Evolutionary conservation across 495 filamentous ascomycete species (phyloP).

Genomic region (Friedmanniomyces endolithicus): DNA sequence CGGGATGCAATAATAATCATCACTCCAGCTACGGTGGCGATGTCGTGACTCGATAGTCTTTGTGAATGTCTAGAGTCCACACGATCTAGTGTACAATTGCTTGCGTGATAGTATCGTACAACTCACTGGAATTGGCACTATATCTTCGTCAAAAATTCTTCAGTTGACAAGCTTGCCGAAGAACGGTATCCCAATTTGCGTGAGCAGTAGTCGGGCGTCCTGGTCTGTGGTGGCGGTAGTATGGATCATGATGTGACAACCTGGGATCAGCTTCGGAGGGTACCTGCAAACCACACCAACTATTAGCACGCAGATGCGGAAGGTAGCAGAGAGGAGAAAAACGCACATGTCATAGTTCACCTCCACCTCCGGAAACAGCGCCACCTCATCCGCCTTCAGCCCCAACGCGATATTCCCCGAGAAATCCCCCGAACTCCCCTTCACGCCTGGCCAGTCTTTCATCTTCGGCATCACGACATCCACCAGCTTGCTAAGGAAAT

Average conservation of each 20-base stretch:
- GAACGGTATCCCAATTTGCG: slow-evolving; percentile 73
- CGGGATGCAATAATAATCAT: too few species aligned
- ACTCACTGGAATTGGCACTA: neutral
- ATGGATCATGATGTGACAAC: slow-evolving; percentile 74
- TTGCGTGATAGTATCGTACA: neutral
- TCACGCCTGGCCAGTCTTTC: slow-evolving; percentile 83
- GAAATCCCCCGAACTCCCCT: slow-evolving; percentile 65
- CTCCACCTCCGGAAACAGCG: slow-evolving; percentile 84
- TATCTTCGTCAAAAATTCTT: too few species aligned
- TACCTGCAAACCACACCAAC: slow-evolving; percentile 39
- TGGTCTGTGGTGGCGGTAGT: slow-evolving; percentile 80
- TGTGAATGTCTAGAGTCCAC: too few species aligned
- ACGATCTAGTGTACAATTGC: too few species aligned
- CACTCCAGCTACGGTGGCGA: too few species aligned
- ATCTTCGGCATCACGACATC: slow-evolving; percentile 85
- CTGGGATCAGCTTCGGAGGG: slow-evolving; percentile 85
- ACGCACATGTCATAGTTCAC: slow-evolving; percentile 81
- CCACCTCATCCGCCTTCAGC: slow-evolving; percentile 54
- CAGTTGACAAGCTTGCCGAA: slow-evolving; percentile 55
- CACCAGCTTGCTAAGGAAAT: slow-evolving; percentile 75
- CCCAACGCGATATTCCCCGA: slow-evolving; percentile 80
- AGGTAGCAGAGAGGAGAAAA: neutral
- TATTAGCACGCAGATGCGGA: neutral
- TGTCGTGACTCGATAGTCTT: too few species aligned
- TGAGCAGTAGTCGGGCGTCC: slow-evolving; percentile 77